Evolutionary conservation across 495 filamentous ascomycete genomes (phyloP).

Genomic region (Patellaria atrata): DNA sequence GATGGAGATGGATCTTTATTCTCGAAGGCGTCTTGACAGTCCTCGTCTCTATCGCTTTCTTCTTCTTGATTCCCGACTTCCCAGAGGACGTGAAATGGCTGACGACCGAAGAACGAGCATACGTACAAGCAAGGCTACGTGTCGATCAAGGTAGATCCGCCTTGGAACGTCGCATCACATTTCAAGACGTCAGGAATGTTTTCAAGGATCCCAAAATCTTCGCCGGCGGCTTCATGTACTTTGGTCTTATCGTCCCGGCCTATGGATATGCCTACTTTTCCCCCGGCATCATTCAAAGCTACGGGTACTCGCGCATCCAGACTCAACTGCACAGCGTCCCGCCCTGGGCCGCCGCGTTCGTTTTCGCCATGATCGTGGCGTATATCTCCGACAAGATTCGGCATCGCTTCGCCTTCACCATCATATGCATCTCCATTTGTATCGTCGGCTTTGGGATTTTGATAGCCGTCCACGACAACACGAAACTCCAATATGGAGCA

Average conservation of each 20-base stretch:
- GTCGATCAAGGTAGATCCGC: constrained; percentile 58
- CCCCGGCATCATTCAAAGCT: constrained; percentile 33
- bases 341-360: constrained; percentile 31
- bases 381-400: constrained; percentile 22
- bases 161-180: constrained; percentile 46
- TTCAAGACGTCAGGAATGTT: constrained; percentile 49
- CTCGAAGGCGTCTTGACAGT: constrained; percentile 63
- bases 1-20: constrained; percentile 76
- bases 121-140: constrained; percentile 56
- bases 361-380: constrained; percentile 27
- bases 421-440: constrained; percentile 30
- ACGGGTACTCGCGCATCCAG: constrained; percentile 31
- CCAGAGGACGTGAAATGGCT: constrained; percentile 53
- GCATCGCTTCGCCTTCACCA: constrained; percentile 26
- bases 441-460: constrained; percentile 30
- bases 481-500: constrained; percentile 24
- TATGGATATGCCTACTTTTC: constrained; percentile 71
- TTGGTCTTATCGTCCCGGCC: constrained; percentile 74
- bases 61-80: constrained; percentile 73
- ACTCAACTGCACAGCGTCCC: constrained; percentile 38
- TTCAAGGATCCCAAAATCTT: constrained; percentile 59
- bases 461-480: constrained; percentile 27
- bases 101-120: constrained; percentile 57
- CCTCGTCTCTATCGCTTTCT: constrained; percentile 54
- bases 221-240: constrained; percentile 80